Conservation (phyloP, 768 basidiomycete species). For the Mycena indigotica region DNA sequence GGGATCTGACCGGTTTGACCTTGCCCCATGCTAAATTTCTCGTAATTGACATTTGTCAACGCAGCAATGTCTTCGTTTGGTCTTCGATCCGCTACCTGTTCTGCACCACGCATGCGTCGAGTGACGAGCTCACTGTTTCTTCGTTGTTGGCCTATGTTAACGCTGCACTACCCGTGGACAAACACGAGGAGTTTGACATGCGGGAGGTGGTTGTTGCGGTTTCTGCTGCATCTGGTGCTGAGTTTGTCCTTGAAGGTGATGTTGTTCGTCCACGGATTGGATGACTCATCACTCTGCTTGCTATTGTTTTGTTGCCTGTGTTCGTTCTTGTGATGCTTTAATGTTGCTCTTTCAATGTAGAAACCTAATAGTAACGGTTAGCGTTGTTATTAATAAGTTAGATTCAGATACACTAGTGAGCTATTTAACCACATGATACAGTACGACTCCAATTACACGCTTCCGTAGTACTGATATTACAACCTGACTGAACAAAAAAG, state of each 20-base stretch:
- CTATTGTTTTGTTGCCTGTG: not conserved
- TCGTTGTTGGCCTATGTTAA: conserved; percentile 71
- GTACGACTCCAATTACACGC: no score
- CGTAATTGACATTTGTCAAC: conserved; percentile 4
- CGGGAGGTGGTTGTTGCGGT: conserved; percentile 51
- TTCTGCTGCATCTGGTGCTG: not conserved
- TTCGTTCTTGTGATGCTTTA: not conserved
- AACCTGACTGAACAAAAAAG: no score
- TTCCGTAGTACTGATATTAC: no score
- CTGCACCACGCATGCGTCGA: conserved; percentile 62
- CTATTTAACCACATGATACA: no score
- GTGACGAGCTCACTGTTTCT: conserved; percentile 70
- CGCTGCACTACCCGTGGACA: conserved; percentile 73
- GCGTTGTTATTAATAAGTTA: no score
- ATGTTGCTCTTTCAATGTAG: not conserved
- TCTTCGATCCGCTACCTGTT: conserved; percentile 67
- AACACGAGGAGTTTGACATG: conserved; percentile 82
- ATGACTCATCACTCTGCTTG: no score
- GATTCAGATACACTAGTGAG: no score
- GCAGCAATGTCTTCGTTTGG: conserved; percentile 60
- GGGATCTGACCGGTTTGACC: not conserved
- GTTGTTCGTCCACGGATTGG: not conserved
- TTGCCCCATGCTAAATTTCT: not conserved
- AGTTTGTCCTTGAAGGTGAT: not conserved
- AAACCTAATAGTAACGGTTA: no score